phyloP scores from a whole-genome alignment of 2,329 filamentous ascomycete species.

The Diaporthe caulivora region DNA sequence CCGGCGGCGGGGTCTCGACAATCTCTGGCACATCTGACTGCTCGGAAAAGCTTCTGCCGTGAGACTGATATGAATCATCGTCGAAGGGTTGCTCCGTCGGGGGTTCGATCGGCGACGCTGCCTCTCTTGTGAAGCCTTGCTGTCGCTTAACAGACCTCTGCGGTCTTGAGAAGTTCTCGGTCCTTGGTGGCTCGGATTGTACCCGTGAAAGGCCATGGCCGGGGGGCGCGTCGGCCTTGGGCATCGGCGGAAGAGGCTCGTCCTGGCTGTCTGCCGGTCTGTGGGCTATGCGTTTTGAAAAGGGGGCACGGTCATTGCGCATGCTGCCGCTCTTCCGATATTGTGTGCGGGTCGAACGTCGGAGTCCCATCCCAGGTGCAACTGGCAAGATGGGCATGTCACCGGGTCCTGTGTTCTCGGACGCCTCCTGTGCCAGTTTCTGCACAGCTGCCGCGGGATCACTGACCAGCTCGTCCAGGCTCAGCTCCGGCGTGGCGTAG shows the following conservation, averaged over 20 bases:
- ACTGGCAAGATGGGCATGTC: slow-evolving; percentile 90
- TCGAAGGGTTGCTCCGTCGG: slow-evolving; percentile 25
- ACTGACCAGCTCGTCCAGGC: slow-evolving; percentile 84
- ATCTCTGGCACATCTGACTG: slow-evolving; percentile 66
- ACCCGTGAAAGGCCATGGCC: slow-evolving; percentile 70
- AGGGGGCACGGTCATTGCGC: slow-evolving; percentile 79
- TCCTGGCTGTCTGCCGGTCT: slow-evolving; percentile 72
- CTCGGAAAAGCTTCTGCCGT: slow-evolving; percentile 51
- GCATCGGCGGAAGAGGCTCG: slow-evolving; percentile 55
- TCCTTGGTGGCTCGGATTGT: slow-evolving; percentile 75
- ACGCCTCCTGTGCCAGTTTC: slow-evolving; percentile 71
- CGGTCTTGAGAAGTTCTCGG: slow-evolving; percentile 74
- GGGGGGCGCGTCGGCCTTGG: slow-evolving; percentile 59
- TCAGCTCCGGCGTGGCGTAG: slow-evolving; percentile 71
- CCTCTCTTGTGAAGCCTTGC: slow-evolving; percentile 63
- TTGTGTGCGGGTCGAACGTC: slow-evolving; percentile 91
- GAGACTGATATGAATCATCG: slow-evolving; percentile 39
- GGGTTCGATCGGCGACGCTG: slow-evolving; percentile 42
- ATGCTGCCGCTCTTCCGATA: slow-evolving; percentile 89
- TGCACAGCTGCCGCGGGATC: slow-evolving; percentile 80
- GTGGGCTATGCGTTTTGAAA: slow-evolving; percentile 77
- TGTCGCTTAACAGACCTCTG: slow-evolving; percentile 60
- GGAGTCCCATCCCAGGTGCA: slow-evolving; percentile 81
- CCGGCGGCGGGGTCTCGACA: slow-evolving; percentile 71
- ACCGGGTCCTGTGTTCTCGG: slow-evolving; percentile 56